Conservation (phyloP, 2,329 filamentous ascomycete genomes). For the Aspergillus luchuensis region DNA sequence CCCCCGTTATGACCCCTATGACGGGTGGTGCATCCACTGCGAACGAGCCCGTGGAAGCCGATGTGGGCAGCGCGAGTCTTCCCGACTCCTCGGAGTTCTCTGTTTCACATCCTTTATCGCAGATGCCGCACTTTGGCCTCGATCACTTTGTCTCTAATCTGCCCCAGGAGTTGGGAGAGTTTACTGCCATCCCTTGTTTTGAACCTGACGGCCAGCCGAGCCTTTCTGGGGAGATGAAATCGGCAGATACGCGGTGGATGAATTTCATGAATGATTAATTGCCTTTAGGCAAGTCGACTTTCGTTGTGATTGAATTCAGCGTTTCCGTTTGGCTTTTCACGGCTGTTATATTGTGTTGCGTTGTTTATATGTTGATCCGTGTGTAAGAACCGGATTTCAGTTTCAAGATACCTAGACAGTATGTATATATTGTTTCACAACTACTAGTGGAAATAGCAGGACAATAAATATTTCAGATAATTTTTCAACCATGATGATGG, state of each 20-base stretch:
- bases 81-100: constrained; percentile 31
- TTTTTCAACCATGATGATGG: neutral
- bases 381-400: neutral
- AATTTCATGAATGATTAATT: constrained; percentile 38
- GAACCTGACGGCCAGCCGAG: constrained; percentile 35
- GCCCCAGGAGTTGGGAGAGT: constrained; percentile 43
- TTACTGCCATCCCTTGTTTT: constrained; percentile 44
- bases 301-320: neutral
- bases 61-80: constrained; percentile 25
- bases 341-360: neutral
- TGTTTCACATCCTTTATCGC: constrained; percentile 31
- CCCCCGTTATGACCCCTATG: constrained; percentile 26
- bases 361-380: neutral
- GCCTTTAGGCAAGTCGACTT: neutral
- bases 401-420: constrained; percentile 21
- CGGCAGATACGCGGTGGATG: constrained; percentile 35
- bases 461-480: neutral
- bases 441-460: neutral
- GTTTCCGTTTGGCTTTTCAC: constrained; percentile 6
- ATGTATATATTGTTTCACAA: constrained; percentile 6
- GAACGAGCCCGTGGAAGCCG: constrained; percentile 24
- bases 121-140: constrained; percentile 39
- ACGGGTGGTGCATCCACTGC: constrained; percentile 19
- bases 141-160: constrained; percentile 46
- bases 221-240: constrained; percentile 29